A percentile compares a stretch with the other conserved stretches of the same genome.
Conservation (phyloP, 495 filamentous ascomycete genomes). For the Darksidea phi region DNA sequence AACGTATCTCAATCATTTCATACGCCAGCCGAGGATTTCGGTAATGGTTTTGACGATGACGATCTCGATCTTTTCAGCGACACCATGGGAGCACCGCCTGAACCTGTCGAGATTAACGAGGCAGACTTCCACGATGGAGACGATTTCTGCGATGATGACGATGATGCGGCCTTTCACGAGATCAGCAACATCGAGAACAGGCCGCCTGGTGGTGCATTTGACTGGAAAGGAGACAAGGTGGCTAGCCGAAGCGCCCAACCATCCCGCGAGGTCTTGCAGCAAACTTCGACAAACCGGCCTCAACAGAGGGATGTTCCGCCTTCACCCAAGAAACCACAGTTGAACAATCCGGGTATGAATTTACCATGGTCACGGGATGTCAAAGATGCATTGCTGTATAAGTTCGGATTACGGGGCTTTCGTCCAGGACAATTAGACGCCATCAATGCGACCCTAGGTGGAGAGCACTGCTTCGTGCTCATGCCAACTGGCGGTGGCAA, state of each 20-base stretch:
- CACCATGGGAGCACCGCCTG: slow-evolving; percentile 29
- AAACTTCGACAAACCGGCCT: slow-evolving; percentile 51
- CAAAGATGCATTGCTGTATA: slow-evolving; percentile 67
- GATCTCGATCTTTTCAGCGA: slow-evolving; percentile 25
- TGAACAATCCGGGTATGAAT: slow-evolving; percentile 45
- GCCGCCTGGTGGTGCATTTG: slow-evolving; percentile 35
- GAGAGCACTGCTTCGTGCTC: slow-evolving; percentile 86
- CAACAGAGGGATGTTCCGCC: not conserved
- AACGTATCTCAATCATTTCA: slow-evolving; percentile 20
- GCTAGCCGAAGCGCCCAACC: not conserved
- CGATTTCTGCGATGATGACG: slow-evolving; percentile 28
- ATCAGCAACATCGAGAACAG: slow-evolving; percentile 57
- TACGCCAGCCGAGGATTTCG: slow-evolving; percentile 55
- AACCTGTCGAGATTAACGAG: slow-evolving; percentile 1
- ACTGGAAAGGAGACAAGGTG: slow-evolving; percentile 32
- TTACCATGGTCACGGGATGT: slow-evolving; percentile 86
- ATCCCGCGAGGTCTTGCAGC: slow-evolving; percentile 51
- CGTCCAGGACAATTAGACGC: slow-evolving; percentile 91
- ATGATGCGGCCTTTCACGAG: slow-evolving; percentile 38
- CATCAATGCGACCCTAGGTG: slow-evolving; percentile 85
- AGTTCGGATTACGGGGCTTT: slow-evolving; percentile 82
- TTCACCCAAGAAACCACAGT: slow-evolving; percentile 33
- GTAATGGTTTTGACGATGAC: slow-evolving; percentile 67
- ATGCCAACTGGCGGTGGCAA: slow-evolving; percentile 99
- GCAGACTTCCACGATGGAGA: slow-evolving; percentile 3